Conservation (phyloP, 169 alveolate genomes). For the Plasmodium relictum region DNA sequence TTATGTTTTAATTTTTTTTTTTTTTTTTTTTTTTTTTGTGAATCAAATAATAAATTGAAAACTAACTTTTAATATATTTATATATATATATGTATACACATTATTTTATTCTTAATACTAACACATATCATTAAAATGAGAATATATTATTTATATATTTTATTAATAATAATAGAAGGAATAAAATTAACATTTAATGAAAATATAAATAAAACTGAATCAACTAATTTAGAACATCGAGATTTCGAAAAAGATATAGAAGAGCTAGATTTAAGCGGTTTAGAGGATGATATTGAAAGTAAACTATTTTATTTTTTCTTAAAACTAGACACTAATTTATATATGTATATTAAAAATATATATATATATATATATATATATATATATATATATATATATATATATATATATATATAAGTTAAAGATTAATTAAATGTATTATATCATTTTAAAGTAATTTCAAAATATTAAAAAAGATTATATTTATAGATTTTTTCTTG, state of each 20-base stretch:
- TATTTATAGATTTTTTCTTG: no score
- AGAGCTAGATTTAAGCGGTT: conserved; percentile 55
- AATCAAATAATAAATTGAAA: conserved; percentile 6
- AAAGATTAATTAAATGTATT: background rate
- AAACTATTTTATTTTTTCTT: background rate
- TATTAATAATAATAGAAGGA: conserved; percentile 1
- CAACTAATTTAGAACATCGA: conserved; percentile 2
- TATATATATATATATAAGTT: background rate
- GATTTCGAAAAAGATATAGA: conserved; percentile 67
- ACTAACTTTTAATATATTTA: background rate
- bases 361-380: background rate
- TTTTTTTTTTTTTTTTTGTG: conserved; percentile 14
- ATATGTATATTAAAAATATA: background rate
- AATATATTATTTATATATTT: conserved; percentile 6
- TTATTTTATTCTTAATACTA: background rate
- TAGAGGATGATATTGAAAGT: conserved; percentile 67
- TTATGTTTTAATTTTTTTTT: conserved; percentile 12
- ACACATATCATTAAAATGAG: conserved; percentile 21
- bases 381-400: conserved; percentile 1
- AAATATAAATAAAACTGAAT: background rate
- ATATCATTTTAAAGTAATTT: no score
- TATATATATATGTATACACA: background rate
- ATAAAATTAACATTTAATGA: background rate
- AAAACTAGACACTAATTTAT: background rate
- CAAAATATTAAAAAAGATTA: no score